These are phyloP conservation scores for Botrytis hyacinthi DNA, from an alignment of 2,329 filamentous ascomycete genomes.

Conservation along the genomic window DNA sequence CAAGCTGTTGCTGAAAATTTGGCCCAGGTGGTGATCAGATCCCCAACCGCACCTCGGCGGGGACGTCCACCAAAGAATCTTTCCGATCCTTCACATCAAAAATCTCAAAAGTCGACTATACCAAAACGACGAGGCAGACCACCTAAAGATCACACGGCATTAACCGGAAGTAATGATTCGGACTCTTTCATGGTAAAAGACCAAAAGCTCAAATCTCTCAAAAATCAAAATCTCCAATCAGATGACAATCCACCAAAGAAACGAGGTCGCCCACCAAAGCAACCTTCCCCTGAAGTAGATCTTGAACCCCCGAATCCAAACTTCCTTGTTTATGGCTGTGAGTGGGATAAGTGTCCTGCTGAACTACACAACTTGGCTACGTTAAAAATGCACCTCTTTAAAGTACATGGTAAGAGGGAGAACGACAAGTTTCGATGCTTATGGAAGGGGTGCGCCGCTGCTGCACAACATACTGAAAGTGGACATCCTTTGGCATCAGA, in stretches of 20 bases:
- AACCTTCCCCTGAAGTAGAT: slow-evolving; percentile 1
- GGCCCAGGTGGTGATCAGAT: not conserved
- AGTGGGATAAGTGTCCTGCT: slow-evolving; percentile 58
- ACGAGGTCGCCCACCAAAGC: slow-evolving; percentile 24
- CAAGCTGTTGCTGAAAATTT: not conserved
- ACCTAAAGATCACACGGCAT: slow-evolving; percentile 1
- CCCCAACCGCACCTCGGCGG: not conserved
- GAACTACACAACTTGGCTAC: slow-evolving; percentile 63
- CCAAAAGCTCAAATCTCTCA: not conserved
- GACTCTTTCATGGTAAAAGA: not conserved
- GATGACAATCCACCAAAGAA: slow-evolving; percentile 22
- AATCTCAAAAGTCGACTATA: not conserved
- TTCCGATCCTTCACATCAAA: not conserved
- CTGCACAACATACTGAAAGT: slow-evolving; percentile 23
- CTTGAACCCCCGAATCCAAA: slow-evolving; percentile 39
- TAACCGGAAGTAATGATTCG: not conserved
- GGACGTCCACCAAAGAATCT: slow-evolving; percentile 13
- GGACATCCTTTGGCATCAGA: slow-evolving; percentile 7
- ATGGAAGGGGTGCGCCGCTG: slow-evolving; percentile 45
- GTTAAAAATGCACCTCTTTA: slow-evolving; percentile 51
- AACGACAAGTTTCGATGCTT: slow-evolving; percentile 37
- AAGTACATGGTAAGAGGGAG: slow-evolving; percentile 46
- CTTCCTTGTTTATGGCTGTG: slow-evolving; percentile 56
- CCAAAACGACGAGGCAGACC: slow-evolving; percentile 16
- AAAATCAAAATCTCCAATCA: not conserved